Base-by-base conservation (phyloP, 2,329 filamentous ascomycete genomes). In the Calonectria leucothoes region DNA sequence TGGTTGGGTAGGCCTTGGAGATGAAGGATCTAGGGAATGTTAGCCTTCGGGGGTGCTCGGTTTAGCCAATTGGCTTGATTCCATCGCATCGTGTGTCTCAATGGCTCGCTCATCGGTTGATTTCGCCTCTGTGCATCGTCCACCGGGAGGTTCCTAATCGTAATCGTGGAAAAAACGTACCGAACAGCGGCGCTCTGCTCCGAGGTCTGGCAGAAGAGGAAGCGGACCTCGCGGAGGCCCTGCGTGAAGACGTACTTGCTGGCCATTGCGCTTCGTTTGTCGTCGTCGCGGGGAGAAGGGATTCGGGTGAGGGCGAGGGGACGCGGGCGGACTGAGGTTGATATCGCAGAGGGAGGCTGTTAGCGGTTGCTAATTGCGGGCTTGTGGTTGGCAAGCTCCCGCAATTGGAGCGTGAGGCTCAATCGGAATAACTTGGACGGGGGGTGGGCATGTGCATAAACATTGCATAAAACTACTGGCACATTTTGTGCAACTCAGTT, bases 161-260 rank as follows among this genome's bases (percentile, higher is more conserved):
- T 12, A 69, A 49, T 61, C 57, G 70, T 69, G n/a, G 52, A 66
- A 20, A 51, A 69, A 66, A 86, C 89, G 83, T 89, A 98, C 97
- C 97, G 93, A 77, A 94, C 93, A 76, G 95, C 93, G 82, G 95
- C 94, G 89, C 96, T 98, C 84, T 95, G 93, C 84, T 98, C 94
- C 78, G 94, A 94, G 67, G 95, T 96, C 88, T 98, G 96, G 89
- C 97, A 98, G 88, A 98, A 96, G 82, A 98, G 91, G 88, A 99
- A 99, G 84, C 97, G 94, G 84, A 99, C 91, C 90, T 99, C 97
- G 90, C 95, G 98, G 85, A 99, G 90, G 78, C 92, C 89, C 86
- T 95, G 94, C 80, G 92, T 91, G 88, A 99, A 99, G 81, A 93
- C 95, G 88, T 98, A 98, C 90, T 97, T 98, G 87, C 91, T 89